Percentiles rank a stretch among this genome's conserved stretches.
These are phyloP conservation scores for Trichophaea hybrida DNA, from an alignment of 2,329 filamentous ascomycete species.

Conservation along the genomic window DNA sequence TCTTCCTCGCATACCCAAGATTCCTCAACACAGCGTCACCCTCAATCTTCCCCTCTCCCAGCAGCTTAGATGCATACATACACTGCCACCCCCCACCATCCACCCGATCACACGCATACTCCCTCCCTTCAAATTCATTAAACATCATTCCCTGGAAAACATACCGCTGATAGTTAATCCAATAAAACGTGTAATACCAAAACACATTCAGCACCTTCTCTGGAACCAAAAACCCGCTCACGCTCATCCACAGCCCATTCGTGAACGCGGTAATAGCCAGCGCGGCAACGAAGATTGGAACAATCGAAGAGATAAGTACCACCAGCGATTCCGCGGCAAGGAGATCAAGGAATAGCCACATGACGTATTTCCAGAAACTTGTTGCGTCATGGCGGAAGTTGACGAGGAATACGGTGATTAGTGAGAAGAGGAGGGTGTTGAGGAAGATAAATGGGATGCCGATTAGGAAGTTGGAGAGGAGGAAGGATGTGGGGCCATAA, in stretches of 20 bases:
- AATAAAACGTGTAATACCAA: constrained; percentile 76
- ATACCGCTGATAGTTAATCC: constrained; percentile 74
- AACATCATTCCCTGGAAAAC: constrained; percentile 91
- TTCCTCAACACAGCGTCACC: constrained; percentile 54
- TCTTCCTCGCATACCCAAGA: constrained; percentile 51
- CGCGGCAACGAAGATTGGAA: constrained; percentile 66
- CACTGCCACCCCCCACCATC: constrained; percentile 43
- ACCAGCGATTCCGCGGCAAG: constrained; percentile 71
- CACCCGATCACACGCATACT: constrained; percentile 43
- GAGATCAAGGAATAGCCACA: constrained; percentile 77
- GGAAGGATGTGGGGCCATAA: constrained; percentile 58
- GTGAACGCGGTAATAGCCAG: constrained; percentile 70
- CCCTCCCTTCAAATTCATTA: constrained; percentile 58
- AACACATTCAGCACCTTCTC: constrained; percentile 62
- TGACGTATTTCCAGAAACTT: constrained; percentile 62
- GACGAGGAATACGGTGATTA: constrained; percentile 64
- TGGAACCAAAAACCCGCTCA: constrained; percentile 67
- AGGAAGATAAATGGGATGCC: constrained; percentile 69
- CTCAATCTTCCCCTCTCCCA: constrained; percentile 51
- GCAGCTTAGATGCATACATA: constrained; percentile 53
- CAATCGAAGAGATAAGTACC: constrained; percentile 56
- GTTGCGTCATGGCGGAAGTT: constrained; percentile 52
- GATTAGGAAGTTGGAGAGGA: constrained; percentile 67
- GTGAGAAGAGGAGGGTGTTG: constrained; percentile 60
- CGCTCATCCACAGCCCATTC: constrained; percentile 81